Evolutionary conservation across 257 asterid genomes (phyloP).

Genomic region (Craterostigma plantagineum): DNA sequence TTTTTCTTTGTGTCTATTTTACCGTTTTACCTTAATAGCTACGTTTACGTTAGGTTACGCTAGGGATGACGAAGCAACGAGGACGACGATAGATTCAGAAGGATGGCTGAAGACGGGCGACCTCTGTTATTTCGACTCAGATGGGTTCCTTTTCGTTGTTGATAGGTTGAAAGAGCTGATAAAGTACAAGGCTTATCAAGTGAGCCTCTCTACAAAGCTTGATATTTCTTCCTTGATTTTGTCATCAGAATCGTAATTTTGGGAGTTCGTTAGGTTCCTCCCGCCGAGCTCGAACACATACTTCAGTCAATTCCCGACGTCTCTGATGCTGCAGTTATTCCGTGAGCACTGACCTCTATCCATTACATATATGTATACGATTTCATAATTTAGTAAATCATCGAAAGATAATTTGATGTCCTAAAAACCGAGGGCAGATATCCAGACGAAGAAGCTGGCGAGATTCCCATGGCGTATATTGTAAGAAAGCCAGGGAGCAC

Average conservation of each 20-base stretch:
- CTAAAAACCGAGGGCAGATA: slow-evolving; percentile 24
- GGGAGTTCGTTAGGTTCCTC: slow-evolving; percentile 63
- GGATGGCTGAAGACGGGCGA: slow-evolving; percentile 98
- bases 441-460: slow-evolving; percentile 92
- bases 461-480: slow-evolving; percentile 88
- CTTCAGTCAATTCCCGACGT: slow-evolving; percentile 69
- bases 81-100: slow-evolving; percentile 60
- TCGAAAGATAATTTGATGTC: neutral
- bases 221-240: too few species aligned
- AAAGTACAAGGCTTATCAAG: slow-evolving; percentile 93
- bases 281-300: slow-evolving; percentile 79
- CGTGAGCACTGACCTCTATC: too few species aligned
- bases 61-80: slow-evolving; percentile 73
- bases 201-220: too few species aligned
- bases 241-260: too few species aligned
- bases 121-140: slow-evolving; percentile 70
- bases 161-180: slow-evolving; percentile 86
- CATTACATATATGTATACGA: neutral
- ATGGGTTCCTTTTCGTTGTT: slow-evolving; percentile 68
- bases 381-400: neutral
- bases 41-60: slow-evolving; percentile 51
- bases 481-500: slow-evolving; percentile 64
- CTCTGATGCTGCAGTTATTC: slow-evolving; percentile 89
- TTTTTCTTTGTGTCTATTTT: too few species aligned
- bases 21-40: too few species aligned